These are phyloP conservation scores for Lindgomyces ingoldianus DNA, from an alignment of 495 filamentous ascomycete genomes.

Conservation along the genomic window DNA sequence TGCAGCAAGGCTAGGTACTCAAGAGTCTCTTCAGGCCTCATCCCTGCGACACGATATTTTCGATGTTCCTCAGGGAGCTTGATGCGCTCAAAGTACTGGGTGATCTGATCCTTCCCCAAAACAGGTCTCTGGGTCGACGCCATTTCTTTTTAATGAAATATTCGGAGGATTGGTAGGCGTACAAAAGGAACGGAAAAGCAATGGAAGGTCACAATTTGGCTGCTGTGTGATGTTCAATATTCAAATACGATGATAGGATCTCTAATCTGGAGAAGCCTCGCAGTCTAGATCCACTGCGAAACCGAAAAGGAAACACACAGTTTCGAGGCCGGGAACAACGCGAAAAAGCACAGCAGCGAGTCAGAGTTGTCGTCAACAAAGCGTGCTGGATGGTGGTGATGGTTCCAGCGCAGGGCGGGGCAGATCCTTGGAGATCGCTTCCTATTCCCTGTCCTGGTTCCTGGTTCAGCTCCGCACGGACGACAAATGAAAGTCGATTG, in stretches of 20 bases:
- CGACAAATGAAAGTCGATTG: not conserved
- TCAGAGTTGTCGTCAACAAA: not conserved
- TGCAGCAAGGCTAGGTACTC: constrained; percentile 47
- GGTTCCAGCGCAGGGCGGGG: not conserved
- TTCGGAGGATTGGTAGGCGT: not conserved
- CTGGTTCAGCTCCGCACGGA: constrained; percentile 1
- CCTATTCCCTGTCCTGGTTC: not conserved
- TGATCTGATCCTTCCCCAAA: constrained; percentile 24
- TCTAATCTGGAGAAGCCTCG: too few species aligned
- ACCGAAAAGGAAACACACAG: not conserved
- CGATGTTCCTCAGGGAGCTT: constrained; percentile 34
- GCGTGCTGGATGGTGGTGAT: not conserved
- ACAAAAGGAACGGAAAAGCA: not conserved
- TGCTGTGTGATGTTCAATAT: not conserved
- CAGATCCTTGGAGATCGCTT: not conserved
- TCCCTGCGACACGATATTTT: constrained; percentile 24
- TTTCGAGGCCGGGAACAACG: not conserved
- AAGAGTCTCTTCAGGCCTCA: constrained; percentile 26
- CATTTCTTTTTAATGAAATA: constrained; percentile 2
- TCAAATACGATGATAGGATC: not conserved
- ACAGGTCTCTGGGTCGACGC: constrained; percentile 13
- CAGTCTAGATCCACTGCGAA: not conserved
- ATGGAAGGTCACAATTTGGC: not conserved
- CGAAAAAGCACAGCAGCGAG: not conserved
- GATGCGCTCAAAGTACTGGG: constrained; percentile 39